Percentiles rank a stretch among this genome's conserved stretches.
These are phyloP conservation scores for Sporisorium exsertum DNA, from an alignment of 1,284 basidiomycete genomes.

Conservation along the genomic window DNA sequence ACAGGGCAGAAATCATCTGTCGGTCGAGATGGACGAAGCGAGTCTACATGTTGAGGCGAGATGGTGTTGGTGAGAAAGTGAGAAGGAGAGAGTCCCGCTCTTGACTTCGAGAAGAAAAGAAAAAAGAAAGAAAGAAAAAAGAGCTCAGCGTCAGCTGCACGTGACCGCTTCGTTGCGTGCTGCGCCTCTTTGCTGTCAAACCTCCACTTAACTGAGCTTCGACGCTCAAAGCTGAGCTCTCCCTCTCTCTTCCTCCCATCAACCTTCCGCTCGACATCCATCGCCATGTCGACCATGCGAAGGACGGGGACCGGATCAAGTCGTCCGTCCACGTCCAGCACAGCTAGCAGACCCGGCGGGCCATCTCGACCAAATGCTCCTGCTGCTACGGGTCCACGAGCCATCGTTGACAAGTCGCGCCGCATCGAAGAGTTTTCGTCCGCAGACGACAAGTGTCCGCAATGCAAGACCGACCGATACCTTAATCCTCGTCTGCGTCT, in stretches of 20 bases:
- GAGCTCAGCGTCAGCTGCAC: neutral
- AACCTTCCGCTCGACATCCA: no score
- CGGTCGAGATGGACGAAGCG: neutral
- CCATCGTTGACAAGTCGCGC: conserved; percentile 58
- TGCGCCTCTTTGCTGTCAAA: neutral
- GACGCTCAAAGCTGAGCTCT: neutral
- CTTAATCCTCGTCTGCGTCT: conserved; percentile 92
- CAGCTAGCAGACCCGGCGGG: conserved; percentile 24
- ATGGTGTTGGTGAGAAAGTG: conserved; percentile 1
- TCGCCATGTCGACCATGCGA: conserved; percentile 32
- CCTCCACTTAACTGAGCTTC: neutral
- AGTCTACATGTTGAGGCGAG: neutral
- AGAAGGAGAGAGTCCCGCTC: neutral
- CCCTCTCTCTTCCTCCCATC: neutral
- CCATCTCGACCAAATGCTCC: conserved; percentile 37
- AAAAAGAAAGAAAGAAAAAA: neutral
- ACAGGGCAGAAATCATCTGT: neutral
- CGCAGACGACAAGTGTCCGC: conserved; percentile 85
- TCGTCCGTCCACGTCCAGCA: conserved; percentile 21
- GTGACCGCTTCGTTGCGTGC: neutral
- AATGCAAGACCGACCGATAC: conserved; percentile 96
- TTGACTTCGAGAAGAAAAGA: neutral
- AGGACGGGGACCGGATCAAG: conserved; percentile 24
- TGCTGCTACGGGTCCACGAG: conserved; percentile 28
- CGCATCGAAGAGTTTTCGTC: conserved; percentile 62